Evolutionary conservation across 345 rosid genomes (phyloP).

Genomic region (Erodium maritimum): DNA sequence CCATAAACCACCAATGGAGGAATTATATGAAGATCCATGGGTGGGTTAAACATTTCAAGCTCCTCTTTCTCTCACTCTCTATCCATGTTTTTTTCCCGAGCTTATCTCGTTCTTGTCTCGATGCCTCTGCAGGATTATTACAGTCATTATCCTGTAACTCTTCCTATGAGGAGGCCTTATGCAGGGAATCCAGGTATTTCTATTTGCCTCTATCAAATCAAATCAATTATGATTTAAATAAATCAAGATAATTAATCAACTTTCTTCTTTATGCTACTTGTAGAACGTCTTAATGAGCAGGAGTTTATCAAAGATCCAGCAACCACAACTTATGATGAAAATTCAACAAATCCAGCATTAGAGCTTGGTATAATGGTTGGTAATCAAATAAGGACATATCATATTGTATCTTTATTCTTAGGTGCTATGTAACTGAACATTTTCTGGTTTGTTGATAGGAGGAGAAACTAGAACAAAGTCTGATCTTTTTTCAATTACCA

Average conservation of each 20-base stretch:
- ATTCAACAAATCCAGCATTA: slow-evolving; percentile 26
- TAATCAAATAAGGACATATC: background rate
- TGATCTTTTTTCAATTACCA: slow-evolving; percentile 65
- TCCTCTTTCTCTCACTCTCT: slow-evolving; percentile 3
- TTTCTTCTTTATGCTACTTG: slow-evolving; percentile 14
- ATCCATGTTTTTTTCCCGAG: background rate
- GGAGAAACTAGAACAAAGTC: slow-evolving; percentile 43
- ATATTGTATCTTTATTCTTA: background rate
- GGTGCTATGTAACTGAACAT: background rate
- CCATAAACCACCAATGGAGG: slow-evolving; percentile 24
- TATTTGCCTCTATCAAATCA: background rate
- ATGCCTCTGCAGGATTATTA: slow-evolving; percentile 50
- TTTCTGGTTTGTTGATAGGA: slow-evolving; percentile 29
- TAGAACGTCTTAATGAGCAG: slow-evolving; percentile 61
- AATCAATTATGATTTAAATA: background rate
- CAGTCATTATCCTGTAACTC: slow-evolving; percentile 62
- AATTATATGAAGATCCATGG: slow-evolving; percentile 79
- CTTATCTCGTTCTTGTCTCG: background rate
- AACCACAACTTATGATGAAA: slow-evolving; percentile 27
- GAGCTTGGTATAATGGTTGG: slow-evolving; percentile 56
- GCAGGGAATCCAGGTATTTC: slow-evolving; percentile 70
- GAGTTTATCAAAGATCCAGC: slow-evolving; percentile 47
- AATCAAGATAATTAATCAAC: too few species aligned
- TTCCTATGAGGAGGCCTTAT: slow-evolving; percentile 72
- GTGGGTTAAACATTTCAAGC: slow-evolving; percentile 45